Evolutionary conservation across 768 basidiomycete genomes (phyloP).

Genomic region (button mushroom (Agaricus bisporus)): DNA sequence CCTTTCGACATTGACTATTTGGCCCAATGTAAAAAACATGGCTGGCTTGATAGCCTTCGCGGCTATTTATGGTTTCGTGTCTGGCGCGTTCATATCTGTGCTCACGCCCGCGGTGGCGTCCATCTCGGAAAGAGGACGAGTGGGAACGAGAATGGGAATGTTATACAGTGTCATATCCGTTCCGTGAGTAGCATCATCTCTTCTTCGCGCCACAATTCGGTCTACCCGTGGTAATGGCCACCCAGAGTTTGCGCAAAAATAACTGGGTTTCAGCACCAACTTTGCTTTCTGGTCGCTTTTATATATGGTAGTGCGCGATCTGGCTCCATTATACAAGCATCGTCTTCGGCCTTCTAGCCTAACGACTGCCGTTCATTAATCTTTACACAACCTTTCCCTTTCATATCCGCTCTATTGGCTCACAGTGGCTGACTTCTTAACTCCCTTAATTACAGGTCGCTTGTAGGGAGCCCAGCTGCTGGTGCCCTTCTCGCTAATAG

Average conservation of each 20-base stretch:
- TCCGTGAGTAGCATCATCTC: slow-evolving; percentile 46
- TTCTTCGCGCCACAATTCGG: neutral
- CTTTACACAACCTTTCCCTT: neutral
- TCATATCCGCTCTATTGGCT: neutral
- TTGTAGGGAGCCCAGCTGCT: slow-evolving; percentile 59
- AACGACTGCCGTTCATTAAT: neutral
- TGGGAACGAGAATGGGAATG: slow-evolving; percentile 59
- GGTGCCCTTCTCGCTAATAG: slow-evolving; percentile 44
- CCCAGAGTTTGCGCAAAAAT: neutral
- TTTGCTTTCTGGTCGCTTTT: neutral
- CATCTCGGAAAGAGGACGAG: slow-evolving; percentile 51
- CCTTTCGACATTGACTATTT: slow-evolving; percentile 49
- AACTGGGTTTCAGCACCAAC: neutral
- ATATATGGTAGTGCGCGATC: neutral
- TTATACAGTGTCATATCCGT: slow-evolving; percentile 61
- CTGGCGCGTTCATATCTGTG: slow-evolving; percentile 64
- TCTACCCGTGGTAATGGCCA: neutral
- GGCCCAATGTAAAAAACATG: slow-evolving; percentile 42
- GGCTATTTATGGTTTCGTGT: slow-evolving; percentile 54
- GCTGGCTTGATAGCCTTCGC: slow-evolving; percentile 44
- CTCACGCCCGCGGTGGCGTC: slow-evolving; percentile 64
- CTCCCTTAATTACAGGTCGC: slow-evolving; percentile 32
- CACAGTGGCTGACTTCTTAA: neutral
- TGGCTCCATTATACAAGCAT: neutral
- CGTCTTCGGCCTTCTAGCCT: neutral